These are phyloP conservation scores for Diaporthe batatas DNA, from an alignment of 2,329 filamentous ascomycete genomes.

Conservation along the genomic window DNA sequence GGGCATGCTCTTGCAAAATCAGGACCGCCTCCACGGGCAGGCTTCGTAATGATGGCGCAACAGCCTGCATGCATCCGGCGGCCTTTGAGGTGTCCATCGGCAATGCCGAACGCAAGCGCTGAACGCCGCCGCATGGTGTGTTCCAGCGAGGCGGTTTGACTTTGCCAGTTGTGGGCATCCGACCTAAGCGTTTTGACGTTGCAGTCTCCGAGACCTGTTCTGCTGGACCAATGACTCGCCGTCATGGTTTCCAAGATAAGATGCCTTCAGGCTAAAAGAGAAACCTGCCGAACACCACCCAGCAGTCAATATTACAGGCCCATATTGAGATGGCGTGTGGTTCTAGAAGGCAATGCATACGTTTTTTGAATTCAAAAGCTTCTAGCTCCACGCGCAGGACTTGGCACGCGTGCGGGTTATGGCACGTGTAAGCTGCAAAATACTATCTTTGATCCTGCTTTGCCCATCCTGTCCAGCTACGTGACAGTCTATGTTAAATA, in stretches of 20 bases:
- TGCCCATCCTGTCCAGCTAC: not conserved
- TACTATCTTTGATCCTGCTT: not conserved
- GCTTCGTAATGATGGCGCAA: conserved; percentile 8
- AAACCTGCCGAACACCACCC: conserved; percentile 4
- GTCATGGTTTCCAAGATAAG: not conserved
- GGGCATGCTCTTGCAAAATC: not conserved
- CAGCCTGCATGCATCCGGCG: conserved; percentile 21
- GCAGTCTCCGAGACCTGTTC: conserved; percentile 12
- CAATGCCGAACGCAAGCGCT: conserved; percentile 13
- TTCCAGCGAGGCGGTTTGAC: conserved; percentile 16
- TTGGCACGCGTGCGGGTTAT: not conserved
- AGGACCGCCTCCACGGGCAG: not conserved
- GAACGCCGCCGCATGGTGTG: conserved; percentile 8
- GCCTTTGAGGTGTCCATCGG: not conserved
- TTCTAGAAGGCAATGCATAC: not conserved
- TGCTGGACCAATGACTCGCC: not conserved
- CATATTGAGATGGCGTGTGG: conserved; percentile 17
- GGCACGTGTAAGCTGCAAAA: not conserved
- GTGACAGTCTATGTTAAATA: not conserved
- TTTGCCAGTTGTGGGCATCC: conserved; percentile 9
- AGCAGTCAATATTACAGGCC: not conserved
- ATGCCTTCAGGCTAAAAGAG: not conserved
- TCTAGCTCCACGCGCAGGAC: not conserved
- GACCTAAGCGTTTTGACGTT: conserved; percentile 2
- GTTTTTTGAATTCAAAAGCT: not conserved